Conservation (phyloP, 495 filamentous ascomycete genomes). For the Hypoxylon fuscum region DNA sequence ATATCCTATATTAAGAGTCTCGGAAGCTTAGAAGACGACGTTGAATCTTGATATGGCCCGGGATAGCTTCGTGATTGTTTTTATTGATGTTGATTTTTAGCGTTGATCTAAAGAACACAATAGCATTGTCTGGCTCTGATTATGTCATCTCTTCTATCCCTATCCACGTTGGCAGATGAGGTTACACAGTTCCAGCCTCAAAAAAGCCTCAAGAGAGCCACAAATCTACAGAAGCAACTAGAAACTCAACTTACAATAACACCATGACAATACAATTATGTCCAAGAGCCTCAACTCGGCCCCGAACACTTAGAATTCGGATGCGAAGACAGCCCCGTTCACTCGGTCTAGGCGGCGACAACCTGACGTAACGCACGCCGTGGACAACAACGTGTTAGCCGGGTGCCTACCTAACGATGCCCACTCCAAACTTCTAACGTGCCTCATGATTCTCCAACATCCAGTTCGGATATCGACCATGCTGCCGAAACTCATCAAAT, state of each 20-base stretch:
- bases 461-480: slow-evolving; percentile 14
- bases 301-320: slow-evolving; percentile 15
- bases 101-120: no score
- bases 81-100: no score
- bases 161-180: no score
- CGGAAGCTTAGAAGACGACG: no score
- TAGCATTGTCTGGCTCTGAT: no score
- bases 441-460: slow-evolving; percentile 2
- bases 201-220: no score
- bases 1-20: no score
- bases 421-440: slow-evolving; percentile 5
- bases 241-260: background rate
- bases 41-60: no score
- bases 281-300: slow-evolving; percentile 5
- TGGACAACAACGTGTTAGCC: background rate
- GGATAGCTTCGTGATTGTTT: no score
- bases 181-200: no score
- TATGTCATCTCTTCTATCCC: no score
- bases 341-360: slow-evolving; percentile 21
- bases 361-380: slow-evolving; percentile 18
- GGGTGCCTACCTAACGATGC: slow-evolving; percentile 18
- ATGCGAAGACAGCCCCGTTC: slow-evolving; percentile 3
- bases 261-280: background rate
- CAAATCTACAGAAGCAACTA: background rate
- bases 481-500: slow-evolving; percentile 5